phyloP scores from a whole-genome alignment of 257 asterid genomes.

The Gentiana dahurica region DNA sequence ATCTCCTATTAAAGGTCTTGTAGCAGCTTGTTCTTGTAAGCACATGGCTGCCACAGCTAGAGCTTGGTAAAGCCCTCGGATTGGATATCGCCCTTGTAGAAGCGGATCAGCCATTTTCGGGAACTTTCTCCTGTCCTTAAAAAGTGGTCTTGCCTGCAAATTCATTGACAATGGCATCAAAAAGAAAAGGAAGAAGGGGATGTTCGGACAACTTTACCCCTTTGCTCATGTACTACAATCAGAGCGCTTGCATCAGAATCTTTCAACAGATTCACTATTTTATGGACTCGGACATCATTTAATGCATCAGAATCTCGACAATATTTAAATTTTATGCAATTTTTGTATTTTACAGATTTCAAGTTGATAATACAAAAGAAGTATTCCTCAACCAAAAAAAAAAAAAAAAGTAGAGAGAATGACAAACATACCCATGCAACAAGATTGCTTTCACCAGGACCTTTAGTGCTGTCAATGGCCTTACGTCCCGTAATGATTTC shows the following conservation, averaged over 20 bases:
- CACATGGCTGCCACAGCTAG: conserved; percentile 98
- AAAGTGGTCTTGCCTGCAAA: conserved; percentile 79
- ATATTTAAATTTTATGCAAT: no score
- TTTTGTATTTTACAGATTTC: no score
- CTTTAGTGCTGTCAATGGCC: conserved; percentile 64
- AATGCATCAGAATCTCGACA: no score
- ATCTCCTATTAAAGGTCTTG: conserved; percentile 81
- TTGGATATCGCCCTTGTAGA: conserved; percentile 74
- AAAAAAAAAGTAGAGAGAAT: not conserved
- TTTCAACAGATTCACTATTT: no score
- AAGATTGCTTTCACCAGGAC: conserved; percentile 67
- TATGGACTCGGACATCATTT: no score
- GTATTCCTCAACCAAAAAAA: not conserved
- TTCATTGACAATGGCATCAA: not conserved
- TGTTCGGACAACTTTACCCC: no score
- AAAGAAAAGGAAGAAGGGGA: not conserved
- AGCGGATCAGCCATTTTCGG: conserved; percentile 91
- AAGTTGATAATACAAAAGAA: not conserved
- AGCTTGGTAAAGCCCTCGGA: conserved; percentile 85
- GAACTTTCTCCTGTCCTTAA: conserved; percentile 76
- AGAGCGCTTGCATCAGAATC: no score
- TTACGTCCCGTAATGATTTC: conserved; percentile 84
- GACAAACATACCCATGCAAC: conserved; percentile 71
- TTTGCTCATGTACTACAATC: no score
- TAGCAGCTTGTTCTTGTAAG: conserved; percentile 90